Base-by-base conservation (phyloP, 164 flowering plant genomes). In the Cinnamomum micranthum region DNA sequence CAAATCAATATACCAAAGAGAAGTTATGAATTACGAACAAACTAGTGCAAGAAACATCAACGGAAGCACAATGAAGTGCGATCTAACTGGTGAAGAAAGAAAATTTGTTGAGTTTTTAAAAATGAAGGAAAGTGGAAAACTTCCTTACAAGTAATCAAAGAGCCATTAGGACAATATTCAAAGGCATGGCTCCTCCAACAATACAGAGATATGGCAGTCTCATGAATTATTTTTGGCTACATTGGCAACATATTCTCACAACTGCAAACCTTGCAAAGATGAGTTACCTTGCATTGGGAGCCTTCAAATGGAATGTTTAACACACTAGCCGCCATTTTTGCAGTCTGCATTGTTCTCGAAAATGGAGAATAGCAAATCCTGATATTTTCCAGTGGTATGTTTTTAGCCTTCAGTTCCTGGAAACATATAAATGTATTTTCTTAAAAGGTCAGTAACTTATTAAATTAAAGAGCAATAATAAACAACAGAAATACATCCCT, bases 311-410 rank as follows among this genome's bases (percentile, higher is more conserved):
- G 88, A 82, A 95, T 72, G 78, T 85, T 78, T 75, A 95, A 68
- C 65, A 85, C 92, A 68, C 90, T 84, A 15, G 97, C 95, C 74
- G 86, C 98, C 66, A 81, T 85, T 84, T 85, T 74, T 55, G 99
- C 96, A 68, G 98, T 92, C 74, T 91, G 93, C 69, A 70, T 84
- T 60, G 99, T 92, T 82, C 99, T 89, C 58, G 97, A 83, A 81
- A 95, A 95, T 68, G 99, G 99, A 66, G 99, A 95, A 79, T 91
- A 95, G 81, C 97, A 95, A 78, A 93, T 92, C 59, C 92, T 87
- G 11, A 95, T 95, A 81, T 84, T 84, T 64, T 89, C 89, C 71
- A 92, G 77, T 9, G 85, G 83, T 67, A 90, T 82, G 73, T 80
- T 73, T 15, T 82, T 81, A 71, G 87, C 92, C 76, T 85, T 80